phyloP scores from a whole-genome alignment of 306 rosid genomes.

The Trichosanthes cucumerina region DNA sequence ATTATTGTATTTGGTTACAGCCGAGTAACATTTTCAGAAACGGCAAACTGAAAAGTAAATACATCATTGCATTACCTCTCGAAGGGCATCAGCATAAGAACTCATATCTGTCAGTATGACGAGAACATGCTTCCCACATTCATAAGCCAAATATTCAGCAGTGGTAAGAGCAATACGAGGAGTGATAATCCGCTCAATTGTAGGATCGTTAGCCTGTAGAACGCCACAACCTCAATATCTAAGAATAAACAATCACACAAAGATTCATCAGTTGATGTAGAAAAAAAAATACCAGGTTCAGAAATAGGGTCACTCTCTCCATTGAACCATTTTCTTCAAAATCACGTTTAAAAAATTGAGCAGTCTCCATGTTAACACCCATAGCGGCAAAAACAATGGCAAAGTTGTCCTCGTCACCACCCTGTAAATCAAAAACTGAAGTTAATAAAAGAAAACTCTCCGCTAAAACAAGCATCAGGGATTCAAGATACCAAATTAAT shows the following conservation, averaged over 20 bases:
- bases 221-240: conserved; percentile 1
- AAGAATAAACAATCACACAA: conserved; percentile 3
- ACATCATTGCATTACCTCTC: conserved; percentile 58
- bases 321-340: conserved; percentile 99
- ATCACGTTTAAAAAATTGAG: conserved; percentile 97
- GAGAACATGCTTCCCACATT: conserved; percentile 98
- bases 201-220: conserved; percentile 95
- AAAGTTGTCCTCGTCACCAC: conserved; percentile 75
- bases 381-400: conserved; percentile 99
- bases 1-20: background rate
- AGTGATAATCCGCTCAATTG: conserved; percentile 97
- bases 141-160: conserved; percentile 98
- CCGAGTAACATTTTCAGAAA: background rate
- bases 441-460: background rate
- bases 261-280: background rate
- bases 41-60: background rate
- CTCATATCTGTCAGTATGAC: conserved; percentile 99
- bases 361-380: conserved; percentile 99
- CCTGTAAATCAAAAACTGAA: conserved; percentile 36
- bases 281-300: conserved; percentile 63
- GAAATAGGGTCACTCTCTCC: conserved; percentile 99
- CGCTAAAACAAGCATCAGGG: background rate
- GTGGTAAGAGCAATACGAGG: conserved; percentile 99
- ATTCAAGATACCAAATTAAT: background rate
- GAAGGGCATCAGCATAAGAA: conserved; percentile 99